Evolutionary conservation across 768 basidiomycete species (phyloP).

Genomic region (Mycena vitilis): DNA sequence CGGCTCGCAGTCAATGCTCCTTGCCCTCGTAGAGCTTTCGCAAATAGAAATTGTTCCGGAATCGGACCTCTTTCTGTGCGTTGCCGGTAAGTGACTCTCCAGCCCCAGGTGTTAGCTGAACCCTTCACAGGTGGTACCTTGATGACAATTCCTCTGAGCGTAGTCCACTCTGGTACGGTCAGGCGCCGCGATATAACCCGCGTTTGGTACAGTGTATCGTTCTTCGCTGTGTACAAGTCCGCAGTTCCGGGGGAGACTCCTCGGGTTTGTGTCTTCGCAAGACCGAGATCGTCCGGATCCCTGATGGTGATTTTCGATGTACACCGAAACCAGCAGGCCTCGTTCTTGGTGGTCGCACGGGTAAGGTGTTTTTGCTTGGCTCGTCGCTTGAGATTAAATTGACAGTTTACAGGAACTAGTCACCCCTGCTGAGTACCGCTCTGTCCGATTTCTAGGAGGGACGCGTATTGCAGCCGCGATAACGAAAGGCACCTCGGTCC

Average conservation of each 20-base stretch:
- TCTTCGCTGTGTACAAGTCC: slow-evolving; percentile 76
- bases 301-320: slow-evolving; percentile 74
- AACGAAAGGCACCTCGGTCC: slow-evolving; percentile 15
- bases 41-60: slow-evolving; percentile 85
- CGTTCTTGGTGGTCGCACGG: background rate
- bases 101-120: background rate
- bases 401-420: too few relatives aligned
- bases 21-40: slow-evolving; percentile 52
- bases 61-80: slow-evolving; percentile 77
- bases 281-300: slow-evolving; percentile 75
- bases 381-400: too few relatives aligned
- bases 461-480: slow-evolving; percentile 37
- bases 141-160: slow-evolving; percentile 29
- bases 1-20: slow-evolving; percentile 13
- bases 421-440: slow-evolving; percentile 80
- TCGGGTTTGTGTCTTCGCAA: slow-evolving; percentile 79
- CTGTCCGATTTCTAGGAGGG: slow-evolving; percentile 76
- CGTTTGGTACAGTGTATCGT: background rate
- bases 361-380: too few relatives aligned
- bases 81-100: slow-evolving; percentile 62
- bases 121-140: slow-evolving; percentile 18
- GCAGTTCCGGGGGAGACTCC: slow-evolving; percentile 63
- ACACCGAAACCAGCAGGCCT: background rate
- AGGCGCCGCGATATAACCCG: slow-evolving; percentile 16
- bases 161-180: slow-evolving; percentile 6